These are phyloP conservation scores for Aspergillus clavatus DNA, from an alignment of 2,329 filamentous ascomycete genomes.

Conservation along the genomic window DNA sequence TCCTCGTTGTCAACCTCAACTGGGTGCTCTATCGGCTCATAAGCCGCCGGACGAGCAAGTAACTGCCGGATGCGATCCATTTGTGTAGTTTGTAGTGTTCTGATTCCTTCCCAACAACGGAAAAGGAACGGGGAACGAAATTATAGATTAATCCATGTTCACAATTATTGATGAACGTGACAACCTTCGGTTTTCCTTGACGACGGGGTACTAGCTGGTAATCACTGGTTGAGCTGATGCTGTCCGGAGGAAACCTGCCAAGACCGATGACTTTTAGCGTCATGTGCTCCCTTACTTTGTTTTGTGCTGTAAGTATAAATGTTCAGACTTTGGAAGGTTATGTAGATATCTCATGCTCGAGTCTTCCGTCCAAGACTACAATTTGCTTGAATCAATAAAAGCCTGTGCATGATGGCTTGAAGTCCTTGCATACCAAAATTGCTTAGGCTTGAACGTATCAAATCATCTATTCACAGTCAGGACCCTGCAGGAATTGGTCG, in stretches of 20 bases:
- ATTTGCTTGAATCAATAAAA: too few relatives aligned
- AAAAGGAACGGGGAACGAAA: background rate
- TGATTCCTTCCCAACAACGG: slow-evolving; percentile 1
- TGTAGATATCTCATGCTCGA: too few relatives aligned
- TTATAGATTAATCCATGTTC: slow-evolving; percentile 6
- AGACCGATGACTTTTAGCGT: background rate
- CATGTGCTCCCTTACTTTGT: background rate
- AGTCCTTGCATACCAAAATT: too few relatives aligned
- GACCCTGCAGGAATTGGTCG: background rate
- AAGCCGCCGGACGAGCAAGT: slow-evolving; percentile 25
- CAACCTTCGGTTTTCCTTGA: background rate
- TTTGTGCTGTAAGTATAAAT: too few relatives aligned
- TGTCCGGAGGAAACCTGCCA: background rate
- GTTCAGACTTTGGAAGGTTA: too few relatives aligned
- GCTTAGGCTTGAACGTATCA: too few relatives aligned
- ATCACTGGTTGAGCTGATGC: background rate
- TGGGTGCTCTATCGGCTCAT: slow-evolving; percentile 29
- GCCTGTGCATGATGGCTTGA: too few relatives aligned
- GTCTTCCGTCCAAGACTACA: too few relatives aligned
- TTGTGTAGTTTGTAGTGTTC: background rate
- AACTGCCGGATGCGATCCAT: slow-evolving; percentile 36
- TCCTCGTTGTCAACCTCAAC: slow-evolving; percentile 29
- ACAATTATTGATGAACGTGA: background rate
- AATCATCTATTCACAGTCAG: background rate
- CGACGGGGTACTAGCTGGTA: background rate